Evolutionary conservation across 352 stramenopile genomes (phyloP), one percentile per base, ranked within the genome.

Genomic region (Phytophthora constricta): DNA sequence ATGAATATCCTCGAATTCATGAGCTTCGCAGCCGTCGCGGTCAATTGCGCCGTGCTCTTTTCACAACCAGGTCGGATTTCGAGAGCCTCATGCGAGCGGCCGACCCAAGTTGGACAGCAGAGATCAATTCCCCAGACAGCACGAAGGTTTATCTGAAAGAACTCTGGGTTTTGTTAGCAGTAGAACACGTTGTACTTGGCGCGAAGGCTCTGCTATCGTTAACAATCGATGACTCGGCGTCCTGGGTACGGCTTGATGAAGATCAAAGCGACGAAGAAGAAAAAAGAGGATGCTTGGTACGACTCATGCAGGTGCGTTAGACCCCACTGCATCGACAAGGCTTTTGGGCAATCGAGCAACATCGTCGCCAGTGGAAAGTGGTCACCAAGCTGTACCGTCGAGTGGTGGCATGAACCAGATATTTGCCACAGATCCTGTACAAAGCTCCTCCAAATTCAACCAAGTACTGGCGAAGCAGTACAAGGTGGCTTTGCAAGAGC

Each of bases 1-100:
- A 95, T 95, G 74, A 87, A 70, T 55, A 90, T 98, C 52, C 74
- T 98, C 27, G 80, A 95, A 68, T 87, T 90, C 46, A 97, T 98
- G 71, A 96, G 92, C 62, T 98, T 97, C 54, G 86, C 86, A 10
- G 86, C 86, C 19, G 80, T 94, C 10, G 77, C 82, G 2, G 83
- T 93, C 65, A 93, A 93, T 49, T 92, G 83, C 45, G 80, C 74
- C 8, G 79, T 93, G 43, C 74, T 93, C 23, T 92, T 68, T 89
- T 91, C 70, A 91, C 80, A 5, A 84, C 75, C 2, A 72, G 74
- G n/a, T 57, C 74, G 10, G 80, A 91, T 53, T 87, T 92, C 45
- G 80, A 92, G 37, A 89, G 77, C 52, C 37, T 90, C 34, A 59
- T 92, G 10, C 14, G 56, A 9, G 58, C 76, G 11, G 47, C 57